Evolutionary conservation across 2,329 filamentous ascomycete genomes (phyloP), one percentile per base, ranked within the genome.

Genomic region (Paracoccidioides lutzii): DNA sequence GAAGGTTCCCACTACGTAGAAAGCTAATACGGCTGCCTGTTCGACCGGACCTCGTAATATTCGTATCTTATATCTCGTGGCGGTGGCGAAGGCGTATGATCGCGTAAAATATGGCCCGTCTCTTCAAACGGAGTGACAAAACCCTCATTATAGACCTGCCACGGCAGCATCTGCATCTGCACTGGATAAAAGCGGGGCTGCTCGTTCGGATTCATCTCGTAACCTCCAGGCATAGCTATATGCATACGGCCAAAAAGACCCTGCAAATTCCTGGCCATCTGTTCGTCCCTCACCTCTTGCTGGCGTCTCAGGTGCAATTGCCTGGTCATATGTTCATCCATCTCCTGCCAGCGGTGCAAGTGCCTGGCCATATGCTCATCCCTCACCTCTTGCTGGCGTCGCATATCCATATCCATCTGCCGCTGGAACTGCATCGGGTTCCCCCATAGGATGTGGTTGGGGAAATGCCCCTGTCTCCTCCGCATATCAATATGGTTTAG

Each of bases 401-500:
- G 22, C 22, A 22, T 22, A 22, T 22, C 73, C 33, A 73, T 59
- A 33, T 75, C 70, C 32, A 73, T 63, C 54, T 78, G 75, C 56
- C 79, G 77, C 14, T 80, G 76, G 59, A 78, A 69, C 53, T 61
- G 63, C 6, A 64, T 51, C 14, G 66, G 64, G 46, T 59, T 63
- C 50, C 65, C 59, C 12, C 46, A 50, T 32, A 30, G n/a, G 5
- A n/a, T 28, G 12, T 38, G 7, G 37, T 12, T 8, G 32, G 32
- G 30, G 33, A n/a, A 49, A 1, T 8, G 7, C 52, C 64, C 64
- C 54, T 58, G 68, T 30, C 82, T 81, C 62, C 93, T 88, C 63
- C 88, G 80, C 43, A 94, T 81, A 63, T 93, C 88, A 78, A 95
- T 82, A 78, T 95, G 86, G 66, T 93, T 82, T 75, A 96, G 85